These are phyloP conservation scores for Aspergillus coremiiformis DNA, from an alignment of 495 filamentous ascomycete species.

Conservation along the genomic window DNA sequence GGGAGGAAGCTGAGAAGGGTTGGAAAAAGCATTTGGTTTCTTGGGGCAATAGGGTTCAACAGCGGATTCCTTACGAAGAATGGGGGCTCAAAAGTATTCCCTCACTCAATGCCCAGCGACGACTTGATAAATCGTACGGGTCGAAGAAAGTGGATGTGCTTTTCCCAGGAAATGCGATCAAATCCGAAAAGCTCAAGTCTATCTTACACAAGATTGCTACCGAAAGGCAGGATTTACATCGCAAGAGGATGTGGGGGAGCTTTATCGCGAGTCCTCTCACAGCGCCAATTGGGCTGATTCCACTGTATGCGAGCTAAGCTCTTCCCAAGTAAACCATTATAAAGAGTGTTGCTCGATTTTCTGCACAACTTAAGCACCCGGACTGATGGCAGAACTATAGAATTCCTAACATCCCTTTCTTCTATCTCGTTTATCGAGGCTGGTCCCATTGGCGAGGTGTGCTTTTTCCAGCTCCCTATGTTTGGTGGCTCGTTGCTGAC, in stretches of 20 bases:
- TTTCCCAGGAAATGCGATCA: conserved; percentile 65
- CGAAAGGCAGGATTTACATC: conserved; percentile 74
- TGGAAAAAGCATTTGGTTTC: conserved; percentile 83
- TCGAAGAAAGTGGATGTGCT: conserved; percentile 65
- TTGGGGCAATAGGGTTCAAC: conserved; percentile 79
- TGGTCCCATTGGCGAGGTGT: conserved; percentile 62
- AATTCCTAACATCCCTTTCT: conserved; percentile 93
- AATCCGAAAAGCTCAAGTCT: conserved; percentile 48
- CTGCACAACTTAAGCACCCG: background rate
- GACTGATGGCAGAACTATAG: conserved; percentile 32
- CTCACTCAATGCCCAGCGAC: conserved; percentile 61
- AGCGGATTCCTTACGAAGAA: conserved; percentile 90
- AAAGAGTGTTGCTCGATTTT: background rate
- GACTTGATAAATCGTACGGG: conserved; percentile 54
- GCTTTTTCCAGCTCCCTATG: conserved; percentile 8
- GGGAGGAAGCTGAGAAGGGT: conserved; percentile 75
- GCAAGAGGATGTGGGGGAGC: conserved; percentile 68
- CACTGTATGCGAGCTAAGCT: conserved; percentile 54
- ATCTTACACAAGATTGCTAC: conserved; percentile 59
- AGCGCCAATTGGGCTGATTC: conserved; percentile 71
- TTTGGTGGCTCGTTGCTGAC: conserved; percentile 14
- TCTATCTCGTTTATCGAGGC: conserved; percentile 81
- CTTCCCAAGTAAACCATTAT: background rate
- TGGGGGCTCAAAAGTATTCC: conserved; percentile 95
- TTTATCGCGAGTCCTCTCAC: conserved; percentile 77